Evolutionary conservation across 148 eudicot genomes (phyloP), one percentile per base, ranked within the genome.

Genomic region (Pouteria glomerata): DNA sequence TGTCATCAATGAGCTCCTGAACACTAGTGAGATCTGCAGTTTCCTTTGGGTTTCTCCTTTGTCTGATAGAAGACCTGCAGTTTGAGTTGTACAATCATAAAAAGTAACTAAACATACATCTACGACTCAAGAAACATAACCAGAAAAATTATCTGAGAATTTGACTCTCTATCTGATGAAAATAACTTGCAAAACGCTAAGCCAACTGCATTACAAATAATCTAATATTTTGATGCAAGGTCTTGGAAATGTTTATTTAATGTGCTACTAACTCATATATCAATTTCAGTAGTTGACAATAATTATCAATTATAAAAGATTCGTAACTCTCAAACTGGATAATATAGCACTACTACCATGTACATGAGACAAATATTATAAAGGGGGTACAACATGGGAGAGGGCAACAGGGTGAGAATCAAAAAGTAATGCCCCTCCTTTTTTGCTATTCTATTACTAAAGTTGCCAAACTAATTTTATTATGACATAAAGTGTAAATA

Each of bases 11-110:
- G 71, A 94, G 93, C 85, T 89, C 86, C 81, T 94, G 96, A 71
- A 94, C 58, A 80, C 98, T 94, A 21, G 93, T 87, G 76, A 94
- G 91, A 80, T 94, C 97, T 27, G 97, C 96, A 77, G 89, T 86
- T 78, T 91, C 97, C 84, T 80, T 94, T 6, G 96, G 96, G 65
- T 94, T 94, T 73, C 97, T 86, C 79, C 97, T 86, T 74, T 88
- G 93, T 81, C 90, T 87, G 79, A 89, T 78, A 74, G 85, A 85
- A 82, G 98, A 89, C 84, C 98, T 93, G 76, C 73, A 83, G 57
- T 30, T 64, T 33, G 41, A 70, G 47, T 52, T 27, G 58, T 52
- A 61, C 53, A 15, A 61, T 60, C 23, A 44, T 44, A 37, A 73
- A 5, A 63, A 33, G 34, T 34, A 39, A 41, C 23, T 23, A 69